A percentile compares a stretch with the other conserved stretches of the same genome.
Conservation (phyloP, 192 early-diverging fungal genomes). For the Phlyctochytrium arcticum region DNA sequence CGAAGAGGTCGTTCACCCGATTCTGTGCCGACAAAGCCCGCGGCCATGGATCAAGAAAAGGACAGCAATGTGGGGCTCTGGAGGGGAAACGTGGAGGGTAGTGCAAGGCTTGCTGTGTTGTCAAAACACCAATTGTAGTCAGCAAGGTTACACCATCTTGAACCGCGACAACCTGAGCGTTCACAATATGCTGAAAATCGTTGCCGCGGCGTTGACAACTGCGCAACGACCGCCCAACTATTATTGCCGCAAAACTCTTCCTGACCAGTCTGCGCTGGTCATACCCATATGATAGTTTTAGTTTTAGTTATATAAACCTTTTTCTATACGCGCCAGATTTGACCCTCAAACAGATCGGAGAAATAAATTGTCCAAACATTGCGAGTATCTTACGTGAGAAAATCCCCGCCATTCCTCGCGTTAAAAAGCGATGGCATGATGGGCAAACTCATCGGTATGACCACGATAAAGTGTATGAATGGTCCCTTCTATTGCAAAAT, state of each 20-base stretch:
- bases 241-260: background rate
- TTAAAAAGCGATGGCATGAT: no score
- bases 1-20: background rate
- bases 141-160: constrained; percentile 3
- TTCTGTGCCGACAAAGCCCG: background rate
- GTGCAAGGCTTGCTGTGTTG: constrained; percentile 22
- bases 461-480: no score
- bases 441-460: no score
- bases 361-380: no score
- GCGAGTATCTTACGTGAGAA: no score
- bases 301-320: no score
- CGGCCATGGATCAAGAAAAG: background rate
- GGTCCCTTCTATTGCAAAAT: no score
- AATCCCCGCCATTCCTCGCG: no score
- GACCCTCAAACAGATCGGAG: no score
- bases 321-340: no score
- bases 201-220: background rate
- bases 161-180: constrained; percentile 17
- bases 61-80: no score
- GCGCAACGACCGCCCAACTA: background rate
- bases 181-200: constrained; percentile 16
- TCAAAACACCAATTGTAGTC: background rate
- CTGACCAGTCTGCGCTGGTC: background rate
- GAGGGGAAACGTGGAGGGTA: no score
- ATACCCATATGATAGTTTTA: background rate